These are phyloP conservation scores for Lentinula detonsa DNA, from an alignment of 768 basidiomycete genomes.

Conservation along the genomic window DNA sequence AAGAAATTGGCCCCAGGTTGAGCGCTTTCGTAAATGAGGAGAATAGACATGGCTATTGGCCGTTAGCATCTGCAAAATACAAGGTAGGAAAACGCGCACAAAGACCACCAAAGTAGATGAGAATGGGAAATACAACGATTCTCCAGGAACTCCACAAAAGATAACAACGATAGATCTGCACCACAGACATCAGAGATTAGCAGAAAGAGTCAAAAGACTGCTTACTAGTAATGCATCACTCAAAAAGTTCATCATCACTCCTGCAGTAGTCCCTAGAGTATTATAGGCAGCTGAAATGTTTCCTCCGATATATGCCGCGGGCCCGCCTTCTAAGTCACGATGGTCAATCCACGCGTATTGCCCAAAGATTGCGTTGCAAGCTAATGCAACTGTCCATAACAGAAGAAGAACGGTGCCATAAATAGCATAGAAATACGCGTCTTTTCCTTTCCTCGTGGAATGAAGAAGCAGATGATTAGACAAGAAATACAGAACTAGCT, in stretches of 20 bases:
- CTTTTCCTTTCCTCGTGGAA: not conserved
- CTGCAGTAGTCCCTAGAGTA: slow-evolving; percentile 20
- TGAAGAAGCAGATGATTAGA: not conserved
- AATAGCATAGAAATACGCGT: slow-evolving; percentile 6
- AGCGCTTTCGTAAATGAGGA: slow-evolving; percentile 30
- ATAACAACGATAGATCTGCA: slow-evolving; percentile 32
- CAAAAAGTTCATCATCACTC: slow-evolving; percentile 22
- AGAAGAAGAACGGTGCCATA: slow-evolving; percentile 17
- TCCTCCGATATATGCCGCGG: slow-evolving; percentile 19
- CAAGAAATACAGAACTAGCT: not conserved
- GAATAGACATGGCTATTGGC: slow-evolving; percentile 30
- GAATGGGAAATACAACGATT: slow-evolving; percentile 13
- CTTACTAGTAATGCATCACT: slow-evolving; percentile 31
- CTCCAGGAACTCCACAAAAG: slow-evolving; percentile 21
- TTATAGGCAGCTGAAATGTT: slow-evolving; percentile 22
- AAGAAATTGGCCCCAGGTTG: slow-evolving; percentile 35
- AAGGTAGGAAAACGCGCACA: slow-evolving; percentile 12
- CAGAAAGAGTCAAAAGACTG: not conserved
- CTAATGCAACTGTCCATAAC: slow-evolving; percentile 23
- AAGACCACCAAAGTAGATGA: slow-evolving; percentile 16
- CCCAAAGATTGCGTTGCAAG: slow-evolving; percentile 20
- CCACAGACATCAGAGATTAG: not conserved
- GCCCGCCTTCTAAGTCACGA: slow-evolving; percentile 23
- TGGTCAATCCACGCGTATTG: slow-evolving; percentile 30
- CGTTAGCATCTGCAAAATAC: not conserved